Evolutionary conservation across 345 rosid species (phyloP).

Genomic region (Citrus trifoliata): DNA sequence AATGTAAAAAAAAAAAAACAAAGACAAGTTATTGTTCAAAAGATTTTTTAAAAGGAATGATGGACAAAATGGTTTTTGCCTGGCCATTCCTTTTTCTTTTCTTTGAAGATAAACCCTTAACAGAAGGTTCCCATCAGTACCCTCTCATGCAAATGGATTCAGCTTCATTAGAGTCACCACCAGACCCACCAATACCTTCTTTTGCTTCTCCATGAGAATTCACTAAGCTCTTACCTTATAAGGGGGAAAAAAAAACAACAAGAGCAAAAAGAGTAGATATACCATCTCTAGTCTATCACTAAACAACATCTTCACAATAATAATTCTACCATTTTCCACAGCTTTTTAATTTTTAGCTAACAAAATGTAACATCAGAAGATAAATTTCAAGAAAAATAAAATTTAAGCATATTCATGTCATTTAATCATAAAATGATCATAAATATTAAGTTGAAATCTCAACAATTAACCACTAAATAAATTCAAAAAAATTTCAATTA

Average conservation of each 20-base stretch:
- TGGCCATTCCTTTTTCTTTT: conserved; percentile 76
- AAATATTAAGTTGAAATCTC: conserved; percentile 24
- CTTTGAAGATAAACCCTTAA: conserved; percentile 43
- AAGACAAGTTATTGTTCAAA: too few species aligned
- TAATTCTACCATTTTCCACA: background rate
- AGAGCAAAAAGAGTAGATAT: too few species aligned
- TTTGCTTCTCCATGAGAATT: conserved; percentile 50
- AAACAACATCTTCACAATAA: background rate
- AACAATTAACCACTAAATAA: background rate
- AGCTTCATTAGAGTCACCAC: conserved; percentile 76
- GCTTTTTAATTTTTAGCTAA: too few species aligned
- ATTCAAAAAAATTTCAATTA: conserved; percentile 5
- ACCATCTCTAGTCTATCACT: too few species aligned
- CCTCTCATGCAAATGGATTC: conserved; percentile 47
- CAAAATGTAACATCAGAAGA: background rate
- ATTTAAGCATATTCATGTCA: background rate
- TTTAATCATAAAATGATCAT: conserved; percentile 4
- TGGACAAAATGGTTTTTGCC: conserved; percentile 32
- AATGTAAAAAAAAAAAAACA: background rate
- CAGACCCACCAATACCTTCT: conserved; percentile 55
- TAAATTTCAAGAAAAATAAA: background rate
- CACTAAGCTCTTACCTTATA: conserved; percentile 33
- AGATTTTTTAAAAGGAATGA: background rate
- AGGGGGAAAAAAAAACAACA: too few species aligned
- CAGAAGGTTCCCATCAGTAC: conserved; percentile 41